These are phyloP conservation scores for Fragosphaeria purpurea DNA, from an alignment of 2,329 filamentous ascomycete species.

Conservation along the genomic window DNA sequence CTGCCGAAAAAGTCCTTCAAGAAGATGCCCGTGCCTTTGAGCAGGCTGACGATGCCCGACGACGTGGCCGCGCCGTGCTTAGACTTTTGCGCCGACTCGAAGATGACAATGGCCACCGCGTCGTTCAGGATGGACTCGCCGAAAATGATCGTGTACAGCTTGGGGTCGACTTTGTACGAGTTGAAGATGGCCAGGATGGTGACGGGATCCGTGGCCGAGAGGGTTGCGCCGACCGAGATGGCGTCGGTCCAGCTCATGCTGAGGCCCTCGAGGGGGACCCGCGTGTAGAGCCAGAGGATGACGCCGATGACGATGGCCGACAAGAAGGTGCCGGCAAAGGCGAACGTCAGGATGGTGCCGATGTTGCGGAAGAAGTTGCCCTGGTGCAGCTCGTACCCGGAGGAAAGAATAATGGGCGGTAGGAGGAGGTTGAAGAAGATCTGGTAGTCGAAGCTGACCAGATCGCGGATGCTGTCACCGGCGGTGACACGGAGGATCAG, in stretches of 20 bases:
- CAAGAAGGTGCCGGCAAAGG: conserved; percentile 93
- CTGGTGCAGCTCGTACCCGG: conserved; percentile 94
- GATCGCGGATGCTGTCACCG: conserved; percentile 73
- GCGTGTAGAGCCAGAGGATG: conserved; percentile 81
- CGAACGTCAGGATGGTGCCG: conserved; percentile 92
- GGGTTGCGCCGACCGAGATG: conserved; percentile 88
- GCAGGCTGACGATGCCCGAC: conserved; percentile 69
- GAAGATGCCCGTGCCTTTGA: conserved; percentile 91
- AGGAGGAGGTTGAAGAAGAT: conserved; percentile 99
- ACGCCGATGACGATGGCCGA: conserved; percentile 90
- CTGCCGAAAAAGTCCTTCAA: conserved; percentile 93
- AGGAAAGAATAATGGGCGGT: conserved; percentile 95
- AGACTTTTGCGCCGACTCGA: conserved; percentile 94
- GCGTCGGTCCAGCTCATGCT: conserved; percentile 89
- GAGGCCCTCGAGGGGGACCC: conserved; percentile 74
- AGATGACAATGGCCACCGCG: conserved; percentile 95
- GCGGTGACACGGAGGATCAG: conserved; percentile 75
- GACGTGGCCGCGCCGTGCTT: conserved; percentile 62
- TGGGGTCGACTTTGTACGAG: conserved; percentile 97
- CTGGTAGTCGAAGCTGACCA: conserved; percentile 95
- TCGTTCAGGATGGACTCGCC: conserved; percentile 97
- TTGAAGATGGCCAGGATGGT: conserved; percentile 99
- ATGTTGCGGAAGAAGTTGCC: conserved; percentile 99
- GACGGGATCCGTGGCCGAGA: conserved; percentile 94
- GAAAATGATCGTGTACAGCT: conserved; percentile 97